Evolutionary conservation across 805 yeast species (phyloP), one percentile per base, ranked within the genome.

Genomic region (Lachancea sp.): DNA sequence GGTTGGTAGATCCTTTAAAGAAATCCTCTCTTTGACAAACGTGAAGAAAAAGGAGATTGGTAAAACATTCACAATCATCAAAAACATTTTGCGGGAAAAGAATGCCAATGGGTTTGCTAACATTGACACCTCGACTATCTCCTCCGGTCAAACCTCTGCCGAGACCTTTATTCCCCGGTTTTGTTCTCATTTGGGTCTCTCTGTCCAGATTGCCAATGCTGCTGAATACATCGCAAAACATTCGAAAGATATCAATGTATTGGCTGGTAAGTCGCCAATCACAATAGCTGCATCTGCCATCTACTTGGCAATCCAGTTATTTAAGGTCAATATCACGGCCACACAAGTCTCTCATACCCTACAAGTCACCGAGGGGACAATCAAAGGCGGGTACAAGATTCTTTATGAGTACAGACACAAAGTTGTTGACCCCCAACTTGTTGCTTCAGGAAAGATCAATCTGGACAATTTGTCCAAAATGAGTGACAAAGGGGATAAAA

Each of bases 281-380:
- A 91, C 99, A 31, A 88, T 93, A 59, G 97, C 98, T 0, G 98
- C 98, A 7, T 95, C 97, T 1, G 95, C 93, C 4, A 91, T 93
- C 40, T 93, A 91, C 67, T 82, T 93, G 85, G 86, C 96, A 6
- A 85, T 91, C 3, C 70, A 86, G n/a, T 69, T 93, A n/a, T 90
- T 90, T 62, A 85, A 85, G 37, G 81, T 82, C 30, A 84, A 80
- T 42, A 71, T 87, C 31, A 72, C 85, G 2, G 90, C 96, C 0
- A 68, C 83, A 1, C 84, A 79, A 58, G 91, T 93, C 46, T 86
- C 95, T 11, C 96, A 88, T 54, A 85, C 85, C 56, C 79, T 96
- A 15, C 98, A 96, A 55, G 98, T 93, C 16, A 85, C 95, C 57
- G 99, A 93, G 62, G 97, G 98, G 54, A 93, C 99, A 1, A 90